phyloP scores from a whole-genome alignment of 805 yeast species.

The Pichia deserticola region DNA sequence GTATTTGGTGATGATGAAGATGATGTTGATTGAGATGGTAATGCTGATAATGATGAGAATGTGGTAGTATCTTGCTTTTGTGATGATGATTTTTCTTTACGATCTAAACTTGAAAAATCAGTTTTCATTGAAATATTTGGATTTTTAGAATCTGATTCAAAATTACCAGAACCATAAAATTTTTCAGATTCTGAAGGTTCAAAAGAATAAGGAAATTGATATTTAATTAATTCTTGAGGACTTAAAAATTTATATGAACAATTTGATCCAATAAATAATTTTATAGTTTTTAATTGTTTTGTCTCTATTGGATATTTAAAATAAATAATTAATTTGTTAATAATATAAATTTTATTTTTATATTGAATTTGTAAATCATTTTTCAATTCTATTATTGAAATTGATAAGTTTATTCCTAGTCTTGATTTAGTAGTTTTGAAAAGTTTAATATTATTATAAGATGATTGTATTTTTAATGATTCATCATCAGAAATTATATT shows the following conservation, averaged over 20 bases:
- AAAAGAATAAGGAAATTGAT: background rate
- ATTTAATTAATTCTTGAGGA: background rate
- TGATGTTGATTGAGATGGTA: too few species aligned
- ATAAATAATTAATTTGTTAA: background rate
- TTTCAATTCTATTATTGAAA: background rate
- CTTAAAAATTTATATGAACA: background rate
- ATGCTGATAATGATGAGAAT: too few species aligned
- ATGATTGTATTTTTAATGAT: background rate
- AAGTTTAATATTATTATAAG: constrained; percentile 1
- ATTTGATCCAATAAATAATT: background rate
- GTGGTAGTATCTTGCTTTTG: too few species aligned
- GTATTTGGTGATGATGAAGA: too few species aligned
- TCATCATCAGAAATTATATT: background rate
- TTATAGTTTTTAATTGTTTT: background rate
- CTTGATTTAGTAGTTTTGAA: background rate
- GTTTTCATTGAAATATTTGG: background rate
- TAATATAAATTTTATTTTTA: background rate
- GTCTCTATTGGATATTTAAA: background rate
- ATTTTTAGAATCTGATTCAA: background rate
- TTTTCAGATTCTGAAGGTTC: background rate
- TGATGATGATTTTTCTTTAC: background rate
- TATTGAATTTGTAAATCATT: background rate
- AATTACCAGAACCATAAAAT: background rate
- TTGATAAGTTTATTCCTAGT: background rate
- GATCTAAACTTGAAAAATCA: constrained; percentile 5